Percentiles rank a stretch among this genome's conserved stretches.
Evolutionary conservation across 2,329 filamentous ascomycete species (phyloP).

Genomic region (Fusarium nematophilum): DNA sequence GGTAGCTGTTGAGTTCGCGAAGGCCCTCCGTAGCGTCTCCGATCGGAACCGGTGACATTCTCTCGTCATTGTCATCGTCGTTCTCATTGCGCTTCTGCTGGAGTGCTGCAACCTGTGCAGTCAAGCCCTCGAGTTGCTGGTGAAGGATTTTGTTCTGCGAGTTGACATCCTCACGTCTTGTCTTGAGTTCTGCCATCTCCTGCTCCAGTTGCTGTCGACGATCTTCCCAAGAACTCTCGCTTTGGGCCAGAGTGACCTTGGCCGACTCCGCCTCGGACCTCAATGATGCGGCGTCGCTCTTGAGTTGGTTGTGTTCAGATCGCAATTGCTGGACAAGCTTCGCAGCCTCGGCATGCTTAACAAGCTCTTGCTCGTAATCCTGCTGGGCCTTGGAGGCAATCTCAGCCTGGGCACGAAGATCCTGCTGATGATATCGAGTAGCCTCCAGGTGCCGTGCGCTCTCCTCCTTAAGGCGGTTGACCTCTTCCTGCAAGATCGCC

Average conservation of each 20-base stretch:
- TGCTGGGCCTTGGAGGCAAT: conserved; percentile 94
- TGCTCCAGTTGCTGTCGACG: conserved; percentile 83
- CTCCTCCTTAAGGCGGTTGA: conserved; percentile 84
- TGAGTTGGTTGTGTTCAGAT: conserved; percentile 82
- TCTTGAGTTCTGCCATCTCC: conserved; percentile 82
- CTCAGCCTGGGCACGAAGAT: conserved; percentile 91
- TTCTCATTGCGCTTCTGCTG: conserved; percentile 77
- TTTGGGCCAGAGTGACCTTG: conserved; percentile 81
- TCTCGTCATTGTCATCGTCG: conserved; percentile 64
- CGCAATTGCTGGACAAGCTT: conserved; percentile 84
- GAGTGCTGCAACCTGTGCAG: conserved; percentile 80
- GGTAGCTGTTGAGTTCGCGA: conserved; percentile 89
- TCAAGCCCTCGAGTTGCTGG: conserved; percentile 86
- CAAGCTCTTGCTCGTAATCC: conserved; percentile 92
- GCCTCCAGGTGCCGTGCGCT: conserved; percentile 83
- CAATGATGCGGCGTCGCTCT: conserved; percentile 79
- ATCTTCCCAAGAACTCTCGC: conserved; percentile 89
- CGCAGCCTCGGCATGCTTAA: conserved; percentile 96
- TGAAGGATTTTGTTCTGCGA: conserved; percentile 93
- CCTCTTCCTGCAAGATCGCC: conserved; percentile 79
- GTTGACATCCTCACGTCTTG: conserved; percentile 83
- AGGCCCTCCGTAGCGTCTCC: conserved; percentile 77
- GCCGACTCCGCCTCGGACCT: conserved; percentile 88
- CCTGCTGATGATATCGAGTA: conserved; percentile 87
- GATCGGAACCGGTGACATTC: conserved; percentile 61